Conservation (phyloP, 768 basidiomycete species). For the Lentinula lateritia region DNA sequence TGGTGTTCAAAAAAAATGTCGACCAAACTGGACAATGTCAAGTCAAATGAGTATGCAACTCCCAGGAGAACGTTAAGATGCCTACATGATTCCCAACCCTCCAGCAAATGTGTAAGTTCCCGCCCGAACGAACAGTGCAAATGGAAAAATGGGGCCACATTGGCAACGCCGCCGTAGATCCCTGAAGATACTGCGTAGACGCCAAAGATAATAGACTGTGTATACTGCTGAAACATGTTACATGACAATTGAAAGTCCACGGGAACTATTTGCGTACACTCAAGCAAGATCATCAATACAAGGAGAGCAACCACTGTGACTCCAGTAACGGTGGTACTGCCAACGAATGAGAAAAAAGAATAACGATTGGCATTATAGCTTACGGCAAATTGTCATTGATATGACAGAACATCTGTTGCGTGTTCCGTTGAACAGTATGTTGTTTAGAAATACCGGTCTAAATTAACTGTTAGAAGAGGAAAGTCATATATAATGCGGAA, state of each 20-base stretch:
- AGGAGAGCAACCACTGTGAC: background rate
- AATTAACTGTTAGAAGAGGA: background rate
- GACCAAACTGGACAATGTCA: background rate
- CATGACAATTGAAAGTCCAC: constrained; percentile 14
- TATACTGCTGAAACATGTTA: constrained; percentile 8
- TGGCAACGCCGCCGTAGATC: background rate
- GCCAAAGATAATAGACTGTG: constrained; percentile 5
- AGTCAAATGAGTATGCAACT: background rate
- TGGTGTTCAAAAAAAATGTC: background rate
- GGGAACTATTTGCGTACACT: background rate
- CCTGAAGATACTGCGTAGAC: background rate
- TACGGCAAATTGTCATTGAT: constrained; percentile 21
- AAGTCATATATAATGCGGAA: background rate
- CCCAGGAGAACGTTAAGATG: background rate
- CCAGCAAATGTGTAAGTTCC: constrained; percentile 5
- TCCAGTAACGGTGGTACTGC: background rate
- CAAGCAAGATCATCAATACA: background rate
- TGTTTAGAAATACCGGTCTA: background rate
- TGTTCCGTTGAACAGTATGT: background rate
- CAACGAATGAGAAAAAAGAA: background rate
- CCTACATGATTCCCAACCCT: constrained; percentile 8
- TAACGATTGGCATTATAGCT: constrained; percentile 16
- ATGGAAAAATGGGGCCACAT: constrained; percentile 1
- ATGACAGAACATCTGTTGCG: constrained; percentile 1
- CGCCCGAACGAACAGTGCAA: constrained; percentile 8